Evolutionary conservation across 768 basidiomycete species (phyloP), one percentile per base, ranked within the genome.

Genomic region (Cubamyces lactineus): DNA sequence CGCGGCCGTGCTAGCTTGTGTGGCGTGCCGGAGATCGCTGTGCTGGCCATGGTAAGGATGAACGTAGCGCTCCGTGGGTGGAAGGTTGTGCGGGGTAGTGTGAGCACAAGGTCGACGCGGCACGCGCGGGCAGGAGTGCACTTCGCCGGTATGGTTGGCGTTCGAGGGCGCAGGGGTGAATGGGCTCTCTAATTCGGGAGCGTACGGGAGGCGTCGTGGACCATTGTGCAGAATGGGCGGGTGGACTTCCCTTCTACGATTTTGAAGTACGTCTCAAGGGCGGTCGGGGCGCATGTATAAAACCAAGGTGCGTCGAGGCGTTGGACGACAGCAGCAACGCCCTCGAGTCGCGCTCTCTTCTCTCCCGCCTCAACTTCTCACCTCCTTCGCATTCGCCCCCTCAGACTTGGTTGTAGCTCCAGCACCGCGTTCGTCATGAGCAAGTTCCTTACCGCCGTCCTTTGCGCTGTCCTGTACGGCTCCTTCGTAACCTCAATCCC

Each of bases 381-480:
- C 11, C 34, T 34, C 34, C 9, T 30, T 30, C 28, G 8, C 28
- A 3, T 30, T 30, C 4, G 8, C 8, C 34, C 5, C 11, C 34
- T 11, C 34, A 11, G 34, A 34, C 5, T 34, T 9, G 9, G 34
- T 9, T 34, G 34, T 34, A 34, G 34, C 34, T 34, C 9, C 34
- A 17, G 2, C n/a, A 8, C 15, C 19, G 28, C 30, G 9, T 34
- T 34, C 34, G 34, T 11, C 52, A 67, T 67, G 66, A 41, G 28
- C 41, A 51, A 38, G 19, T 40, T 62, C 47, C 53, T 62, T 42
- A 21, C 38, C n/a, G 51, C 49, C 21, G 66, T 64, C 15, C 49
- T 64, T 16, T 62, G 55, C 38, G 63, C 63, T 23, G 52, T 67
- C 23, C 50, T 64, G 19, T 58, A 53, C 45, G 43, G 59, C 48